These are phyloP conservation scores for Calonectria honghensis DNA, from an alignment of 2,329 filamentous ascomycete genomes.

Conservation along the genomic window DNA sequence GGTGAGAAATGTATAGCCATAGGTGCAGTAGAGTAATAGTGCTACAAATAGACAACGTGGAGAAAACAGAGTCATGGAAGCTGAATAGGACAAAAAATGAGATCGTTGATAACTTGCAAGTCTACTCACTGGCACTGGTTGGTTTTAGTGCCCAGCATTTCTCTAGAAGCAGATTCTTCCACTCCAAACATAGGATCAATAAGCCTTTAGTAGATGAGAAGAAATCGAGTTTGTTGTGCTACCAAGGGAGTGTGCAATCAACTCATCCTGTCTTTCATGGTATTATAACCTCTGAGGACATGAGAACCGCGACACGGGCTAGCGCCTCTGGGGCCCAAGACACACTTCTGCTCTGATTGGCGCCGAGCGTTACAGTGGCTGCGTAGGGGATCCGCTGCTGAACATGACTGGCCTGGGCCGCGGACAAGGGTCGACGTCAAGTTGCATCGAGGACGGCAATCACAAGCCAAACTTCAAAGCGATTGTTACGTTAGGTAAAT, in stretches of 20 bases:
- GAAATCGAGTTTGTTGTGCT: neutral
- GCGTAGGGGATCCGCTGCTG: slow-evolving; percentile 30
- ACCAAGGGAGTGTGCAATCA: neutral
- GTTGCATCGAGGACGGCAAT: slow-evolving; percentile 17
- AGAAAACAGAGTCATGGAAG: neutral
- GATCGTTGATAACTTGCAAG: neutral
- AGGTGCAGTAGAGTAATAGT: neutral
- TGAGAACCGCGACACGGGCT: neutral
- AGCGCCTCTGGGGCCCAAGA: neutral
- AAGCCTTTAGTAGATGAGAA: neutral
- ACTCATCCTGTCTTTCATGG: neutral
- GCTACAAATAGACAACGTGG: neutral
- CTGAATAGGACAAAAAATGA: neutral
- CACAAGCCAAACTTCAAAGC: slow-evolving; percentile 10
- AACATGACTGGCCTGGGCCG: neutral
- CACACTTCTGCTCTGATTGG: slow-evolving; percentile 1
- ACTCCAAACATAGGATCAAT: neutral
- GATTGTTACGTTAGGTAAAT: slow-evolving; percentile 11
- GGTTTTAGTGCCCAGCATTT: neutral
- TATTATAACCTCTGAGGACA: neutral
- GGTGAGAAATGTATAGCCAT: neutral
- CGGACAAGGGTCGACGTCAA: slow-evolving; percentile 7
- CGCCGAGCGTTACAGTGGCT: slow-evolving; percentile 53
- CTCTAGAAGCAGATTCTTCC: neutral
- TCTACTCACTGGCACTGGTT: neutral